Evolutionary conservation across 805 yeast genomes (phyloP).

Genomic region (Metschnikowia reukaufii): DNA sequence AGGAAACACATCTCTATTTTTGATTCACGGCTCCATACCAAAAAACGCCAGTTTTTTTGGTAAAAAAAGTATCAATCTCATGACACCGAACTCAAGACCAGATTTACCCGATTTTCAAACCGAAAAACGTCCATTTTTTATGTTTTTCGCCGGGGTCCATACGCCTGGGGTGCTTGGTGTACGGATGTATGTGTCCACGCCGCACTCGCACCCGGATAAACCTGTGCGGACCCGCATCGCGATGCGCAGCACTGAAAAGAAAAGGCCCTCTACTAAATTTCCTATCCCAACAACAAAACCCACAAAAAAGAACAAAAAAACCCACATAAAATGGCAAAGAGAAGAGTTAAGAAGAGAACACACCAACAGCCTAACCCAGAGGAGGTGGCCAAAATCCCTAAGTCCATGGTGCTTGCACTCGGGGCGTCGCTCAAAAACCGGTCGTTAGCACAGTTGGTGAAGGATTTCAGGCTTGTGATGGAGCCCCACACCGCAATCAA

Average conservation of each 20-base stretch:
- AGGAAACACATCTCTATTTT: background rate
- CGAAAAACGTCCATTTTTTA: too few species aligned
- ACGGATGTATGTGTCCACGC: conserved; percentile 10
- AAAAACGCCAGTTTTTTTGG: background rate
- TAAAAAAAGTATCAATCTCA: too few species aligned
- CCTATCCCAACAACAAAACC: too few species aligned
- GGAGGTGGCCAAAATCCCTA: conserved; percentile 72
- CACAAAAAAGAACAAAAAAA: background rate
- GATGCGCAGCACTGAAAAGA: conserved; percentile 1
- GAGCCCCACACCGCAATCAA: conserved; percentile 95
- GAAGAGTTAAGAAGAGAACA: conserved; percentile 76
- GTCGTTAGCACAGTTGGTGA: conserved; percentile 78
- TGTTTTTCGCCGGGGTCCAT: background rate
- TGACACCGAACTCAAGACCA: too few species aligned
- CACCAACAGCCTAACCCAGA: conserved; percentile 68
- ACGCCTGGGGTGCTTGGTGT: conserved; percentile 8
- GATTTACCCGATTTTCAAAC: too few species aligned
- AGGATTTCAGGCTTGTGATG: conserved; percentile 86
- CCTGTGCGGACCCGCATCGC: conserved; percentile 8
- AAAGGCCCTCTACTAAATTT: too few species aligned
- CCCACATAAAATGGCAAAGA: conserved; percentile 37
- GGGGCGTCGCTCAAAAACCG: conserved; percentile 78
- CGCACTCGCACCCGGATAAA: background rate
- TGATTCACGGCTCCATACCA: background rate
- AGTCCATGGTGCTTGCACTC: conserved; percentile 90